Conservation (phyloP, 2,329 filamentous ascomycete genomes). For the Byssochlamys sp. region DNA sequence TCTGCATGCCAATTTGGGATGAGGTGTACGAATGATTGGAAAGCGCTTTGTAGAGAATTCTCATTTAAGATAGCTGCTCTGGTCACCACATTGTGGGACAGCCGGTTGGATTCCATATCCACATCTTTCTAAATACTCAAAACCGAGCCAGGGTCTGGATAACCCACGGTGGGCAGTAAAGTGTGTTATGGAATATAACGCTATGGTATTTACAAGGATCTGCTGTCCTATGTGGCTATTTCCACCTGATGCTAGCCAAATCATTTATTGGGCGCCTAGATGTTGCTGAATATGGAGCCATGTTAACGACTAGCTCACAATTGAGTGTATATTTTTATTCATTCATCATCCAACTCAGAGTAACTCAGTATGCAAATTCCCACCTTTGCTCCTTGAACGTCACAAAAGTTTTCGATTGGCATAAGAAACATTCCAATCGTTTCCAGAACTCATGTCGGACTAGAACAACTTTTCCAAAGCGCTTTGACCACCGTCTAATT, state of each 20-base stretch:
- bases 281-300: not conserved
- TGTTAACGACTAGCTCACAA: not conserved
- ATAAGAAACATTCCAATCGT: not conserved
- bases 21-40: not conserved
- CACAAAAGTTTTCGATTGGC: not conserved
- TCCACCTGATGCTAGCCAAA: no score
- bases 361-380: not conserved
- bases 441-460: not conserved
- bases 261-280: not conserved
- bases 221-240: no score
- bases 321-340: not conserved
- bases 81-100: no score
- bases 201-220: no score
- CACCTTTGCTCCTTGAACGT: not conserved
- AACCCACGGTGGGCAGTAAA: no score
- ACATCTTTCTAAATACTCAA: no score
- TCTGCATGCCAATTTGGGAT: not conserved
- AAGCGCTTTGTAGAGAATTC: no score
- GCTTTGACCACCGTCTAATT: slow-evolving; percentile 39
- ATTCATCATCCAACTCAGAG: not conserved
- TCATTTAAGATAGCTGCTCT: no score
- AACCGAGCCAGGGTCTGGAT: no score
- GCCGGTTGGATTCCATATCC: no score
- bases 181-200: no score
- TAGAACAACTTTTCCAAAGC: slow-evolving; percentile 18